Percentiles rank a stretch among this genome's conserved stretches.
These are phyloP conservation scores for Pseudocercospora cruenta DNA, from an alignment of 2,329 filamentous ascomycete species.

Conservation along the genomic window DNA sequence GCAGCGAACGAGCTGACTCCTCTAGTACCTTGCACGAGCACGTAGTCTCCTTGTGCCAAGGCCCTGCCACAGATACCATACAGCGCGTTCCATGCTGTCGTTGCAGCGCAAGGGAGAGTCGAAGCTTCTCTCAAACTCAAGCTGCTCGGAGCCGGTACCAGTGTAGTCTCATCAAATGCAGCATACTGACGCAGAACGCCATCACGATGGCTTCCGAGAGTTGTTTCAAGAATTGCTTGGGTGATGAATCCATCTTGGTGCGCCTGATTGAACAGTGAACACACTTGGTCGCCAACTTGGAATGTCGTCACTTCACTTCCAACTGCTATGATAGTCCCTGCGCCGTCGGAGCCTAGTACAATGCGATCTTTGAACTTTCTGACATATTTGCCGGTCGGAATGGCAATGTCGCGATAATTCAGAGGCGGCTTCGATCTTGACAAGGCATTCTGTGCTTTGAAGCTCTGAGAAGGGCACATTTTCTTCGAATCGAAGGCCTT, in stretches of 20 bases:
- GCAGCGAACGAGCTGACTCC: slow-evolving; percentile 69
- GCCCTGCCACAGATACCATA: slow-evolving; percentile 56
- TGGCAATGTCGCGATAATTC: slow-evolving; percentile 54
- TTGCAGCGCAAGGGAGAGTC: background rate
- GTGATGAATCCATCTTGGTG: slow-evolving; percentile 55
- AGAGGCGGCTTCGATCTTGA: slow-evolving; percentile 59
- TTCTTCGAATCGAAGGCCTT: slow-evolving; percentile 59
- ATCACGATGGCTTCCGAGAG: slow-evolving; percentile 43
- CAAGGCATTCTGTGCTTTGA: slow-evolving; percentile 71
- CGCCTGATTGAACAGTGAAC: slow-evolving; percentile 64
- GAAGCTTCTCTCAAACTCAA: slow-evolving; percentile 1
- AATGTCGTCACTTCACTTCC: slow-evolving; percentile 60
- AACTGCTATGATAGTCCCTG: slow-evolving; percentile 55
- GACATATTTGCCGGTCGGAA: slow-evolving; percentile 50
- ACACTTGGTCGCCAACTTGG: slow-evolving; percentile 60
- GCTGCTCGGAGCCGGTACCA: slow-evolving; percentile 3
- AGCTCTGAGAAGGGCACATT: slow-evolving; percentile 59
- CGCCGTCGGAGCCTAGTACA: slow-evolving; percentile 55
- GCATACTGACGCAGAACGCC: slow-evolving; percentile 10
- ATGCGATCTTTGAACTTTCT: slow-evolving; percentile 45
- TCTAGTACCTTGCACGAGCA: slow-evolving; percentile 70
- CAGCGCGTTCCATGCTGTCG: slow-evolving; percentile 5
- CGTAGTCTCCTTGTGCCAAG: slow-evolving; percentile 57
- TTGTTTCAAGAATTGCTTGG: slow-evolving; percentile 59
- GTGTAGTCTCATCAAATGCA: slow-evolving; percentile 3